Evolutionary conservation across 129 eudicot genomes (phyloP), one percentile per base, ranked within the genome.

Genomic region (Calendula officinalis): DNA sequence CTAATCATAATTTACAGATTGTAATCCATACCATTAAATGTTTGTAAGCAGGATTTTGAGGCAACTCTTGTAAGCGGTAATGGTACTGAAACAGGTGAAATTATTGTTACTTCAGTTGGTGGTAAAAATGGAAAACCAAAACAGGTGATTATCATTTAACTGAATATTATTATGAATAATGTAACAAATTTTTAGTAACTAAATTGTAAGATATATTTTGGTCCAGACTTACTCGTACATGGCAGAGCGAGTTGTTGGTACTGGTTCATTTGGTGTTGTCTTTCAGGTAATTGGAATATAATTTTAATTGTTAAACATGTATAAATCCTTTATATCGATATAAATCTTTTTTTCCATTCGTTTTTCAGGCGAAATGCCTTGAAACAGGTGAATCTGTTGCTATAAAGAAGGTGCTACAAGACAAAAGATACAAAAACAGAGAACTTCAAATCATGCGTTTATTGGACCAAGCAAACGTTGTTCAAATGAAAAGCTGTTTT

Each of bases 171-270:
- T 22, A 22, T 22, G 30, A 0, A 22, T 0, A 22, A 22, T 22
- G 30, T 22, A 22, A 22, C 30, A 22, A 22, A 22, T 1, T 50
- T 22, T 38, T 33, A 4, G n/a, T 30, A 30, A 38, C 35, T 15
- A 47, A 6, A 40, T 32, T 32, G 53, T 32, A 8, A 6, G 54
- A 16, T 60, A 27, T 39, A 6, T 51, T 42, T 16, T 64, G 63
- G 16, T 58, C 13, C 86, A 92, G 99, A 88, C 99, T 22, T 54
- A 85, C 69, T 92, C 99, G 14, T 92, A 88, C 82, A 88, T 88
- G 96, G 95, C 99, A 12, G 96, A 92, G 75, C 91, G 99, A 17
- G 95, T 92, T 30, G 99, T 88, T 12, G 99, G 99, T 51, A 88
- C 91, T 32, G 99, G 99, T 60, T 92, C 99, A 16, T 92, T 92